A percentile compares a stretch with the other conserved stretches of the same genome.
Evolutionary conservation across 2,329 filamentous ascomycete genomes (phyloP).

Genomic region (Fusarium napiforme): DNA sequence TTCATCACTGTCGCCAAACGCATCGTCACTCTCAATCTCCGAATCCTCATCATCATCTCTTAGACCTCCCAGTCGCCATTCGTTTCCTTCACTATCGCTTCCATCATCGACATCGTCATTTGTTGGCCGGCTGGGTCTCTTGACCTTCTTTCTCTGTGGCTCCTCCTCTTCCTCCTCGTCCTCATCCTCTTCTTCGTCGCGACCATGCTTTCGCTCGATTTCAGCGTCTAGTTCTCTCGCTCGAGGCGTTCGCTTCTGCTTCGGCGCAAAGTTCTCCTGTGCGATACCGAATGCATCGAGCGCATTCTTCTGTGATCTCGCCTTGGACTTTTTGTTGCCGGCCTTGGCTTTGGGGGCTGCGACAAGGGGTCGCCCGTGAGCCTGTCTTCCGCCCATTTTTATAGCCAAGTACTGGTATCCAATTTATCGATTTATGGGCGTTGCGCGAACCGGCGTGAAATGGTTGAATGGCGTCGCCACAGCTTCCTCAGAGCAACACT

Average conservation of each 20-base stretch:
- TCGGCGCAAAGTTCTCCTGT: slow-evolving; percentile 61
- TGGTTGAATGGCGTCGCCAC: neutral
- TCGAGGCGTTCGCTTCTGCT: slow-evolving; percentile 60
- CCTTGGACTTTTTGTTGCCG: slow-evolving; percentile 57
- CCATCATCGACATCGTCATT: slow-evolving; percentile 74
- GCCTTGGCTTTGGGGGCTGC: slow-evolving; percentile 48
- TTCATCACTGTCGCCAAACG: slow-evolving; percentile 89
- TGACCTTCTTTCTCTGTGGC: slow-evolving; percentile 54
- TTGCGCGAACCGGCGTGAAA: slow-evolving; percentile 33
- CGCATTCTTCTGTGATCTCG: slow-evolving; percentile 61
- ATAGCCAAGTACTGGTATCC: neutral
- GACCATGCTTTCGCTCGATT: slow-evolving; percentile 56
- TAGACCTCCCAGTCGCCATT: slow-evolving; percentile 79
- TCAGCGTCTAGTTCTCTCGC: slow-evolving; percentile 64
- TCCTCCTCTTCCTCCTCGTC: slow-evolving; percentile 62
- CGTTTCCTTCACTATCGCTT: slow-evolving; percentile 86
- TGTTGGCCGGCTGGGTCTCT: slow-evolving; percentile 52
- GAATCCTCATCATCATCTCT: slow-evolving; percentile 69
- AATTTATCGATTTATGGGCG: slow-evolving; percentile 6
- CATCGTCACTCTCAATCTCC: slow-evolving; percentile 77
- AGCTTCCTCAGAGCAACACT: slow-evolving; percentile 7
- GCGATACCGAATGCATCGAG: slow-evolving; percentile 69
- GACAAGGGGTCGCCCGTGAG: slow-evolving; percentile 65
- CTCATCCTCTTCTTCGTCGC: slow-evolving; percentile 58
- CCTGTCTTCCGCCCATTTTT: slow-evolving; percentile 68